Base-by-base conservation (phyloP, 1,284 basidiomycete genomes). In the Uromyces viciae-fabae region DNA sequence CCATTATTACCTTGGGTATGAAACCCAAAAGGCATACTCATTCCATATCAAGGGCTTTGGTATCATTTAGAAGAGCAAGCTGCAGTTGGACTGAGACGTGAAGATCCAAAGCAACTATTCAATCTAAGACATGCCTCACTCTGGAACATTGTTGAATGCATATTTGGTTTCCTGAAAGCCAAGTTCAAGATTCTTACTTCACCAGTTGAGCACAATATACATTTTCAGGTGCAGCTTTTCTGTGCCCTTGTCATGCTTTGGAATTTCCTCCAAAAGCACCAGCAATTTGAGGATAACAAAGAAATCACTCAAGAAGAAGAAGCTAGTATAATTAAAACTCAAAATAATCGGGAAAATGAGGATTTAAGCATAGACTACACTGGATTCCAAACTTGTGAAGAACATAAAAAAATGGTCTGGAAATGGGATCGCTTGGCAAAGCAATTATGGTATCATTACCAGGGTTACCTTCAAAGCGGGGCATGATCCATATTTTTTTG, bases 111-210 rank as follows among this genome's bases (percentile, higher is more conserved):
- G 36, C 46, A 74, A 15, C 3, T 74, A 11, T 74, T 19, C 36
- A 74, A 75, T 40, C n/a, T 62, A 19, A 56, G 40, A 46, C 58
- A 75, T 75, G 56, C 74, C 17, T n/a, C 56, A 17, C 28, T 75
- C 4, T 19, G 56, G 5, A 64, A 75, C 28, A 4, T 43, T 46
- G 58, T 75, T 64, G 56, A 64, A 33, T 25, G 25, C 3, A 38
- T 72, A 0, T n/a, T n/a, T n/a, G 46, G 56, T 60, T 31, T 14
- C 28, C 11, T 60, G 56, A 60, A 60, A 25, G 28, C 28, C 9
- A 72, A 72, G 25, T 72, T 52, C 69, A 28, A 28, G 15, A 52
- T 52, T 31, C 33, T 72, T 2, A 31, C 5, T 5, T 17, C 28
- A 2, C 43, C 43, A 22, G 17, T 42, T 25, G 17, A 72, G 14